phyloP scores from a whole-genome alignment of 139 green algal genomes.

The Chlamydomonas sp. region DNA sequence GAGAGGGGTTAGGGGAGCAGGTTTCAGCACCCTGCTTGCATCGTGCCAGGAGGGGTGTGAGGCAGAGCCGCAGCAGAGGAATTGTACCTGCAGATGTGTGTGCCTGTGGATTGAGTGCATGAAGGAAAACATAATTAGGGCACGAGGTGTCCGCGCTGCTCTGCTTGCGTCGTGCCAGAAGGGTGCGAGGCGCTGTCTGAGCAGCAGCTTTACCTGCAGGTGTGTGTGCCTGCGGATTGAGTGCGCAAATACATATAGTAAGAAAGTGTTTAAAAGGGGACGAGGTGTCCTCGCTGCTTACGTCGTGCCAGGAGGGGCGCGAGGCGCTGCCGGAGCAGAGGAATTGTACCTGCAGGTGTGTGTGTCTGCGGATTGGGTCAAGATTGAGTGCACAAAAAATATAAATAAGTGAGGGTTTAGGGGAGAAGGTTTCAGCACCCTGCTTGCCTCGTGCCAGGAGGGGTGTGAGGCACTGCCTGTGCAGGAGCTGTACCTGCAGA shows the following conservation, averaged over 20 bases:
- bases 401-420: too few relatives aligned
- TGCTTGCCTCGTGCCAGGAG: slow-evolving; percentile 17
- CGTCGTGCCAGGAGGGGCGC: slow-evolving; percentile 1
- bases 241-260: too few relatives aligned
- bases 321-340: slow-evolving; percentile 33
- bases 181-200: slow-evolving; percentile 25
- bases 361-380: too few relatives aligned
- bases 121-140: too few relatives aligned
- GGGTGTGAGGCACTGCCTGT: slow-evolving; percentile 24
- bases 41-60: slow-evolving; percentile 8
- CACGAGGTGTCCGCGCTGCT: too few relatives aligned
- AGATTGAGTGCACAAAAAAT: too few relatives aligned
- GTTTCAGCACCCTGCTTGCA: slow-evolving; percentile 31
- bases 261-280: too few relatives aligned
- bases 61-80: slow-evolving; percentile 38
- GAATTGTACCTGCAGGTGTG: slow-evolving; percentile 40
- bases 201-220: slow-evolving; percentile 49
- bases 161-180: slow-evolving; percentile 20
- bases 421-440: slow-evolving; percentile 23
- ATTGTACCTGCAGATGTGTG: slow-evolving; percentile 31
- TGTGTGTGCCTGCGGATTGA: too few relatives aligned
- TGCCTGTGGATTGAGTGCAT: too few relatives aligned
- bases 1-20: too few relatives aligned
- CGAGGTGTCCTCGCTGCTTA: slow-evolving; percentile 33
- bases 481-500: slow-evolving; percentile 47